Base-by-base conservation (phyloP, 345 rosid genomes). In the Reutealis trisperma region DNA sequence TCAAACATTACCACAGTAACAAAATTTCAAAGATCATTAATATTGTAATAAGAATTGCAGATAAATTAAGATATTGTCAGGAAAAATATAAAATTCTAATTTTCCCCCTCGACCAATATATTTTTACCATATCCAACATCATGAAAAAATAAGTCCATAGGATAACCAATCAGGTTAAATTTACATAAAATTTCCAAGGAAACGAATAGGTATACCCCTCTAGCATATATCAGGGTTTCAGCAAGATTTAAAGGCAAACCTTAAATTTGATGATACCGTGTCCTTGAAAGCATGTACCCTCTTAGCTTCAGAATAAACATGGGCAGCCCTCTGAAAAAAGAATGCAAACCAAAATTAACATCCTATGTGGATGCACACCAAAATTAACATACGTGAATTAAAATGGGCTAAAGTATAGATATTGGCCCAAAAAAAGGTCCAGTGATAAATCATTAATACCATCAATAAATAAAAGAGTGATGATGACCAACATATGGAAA, bases 231-330 rank as follows among this genome's bases (percentile, higher is more conserved):
- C 2, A 34, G 37, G 3, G 37, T 34, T 34, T 34, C 37, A 34
- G 5, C 3, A 34, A 21, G 60, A 15, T 55, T 55, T 45, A 67
- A 67, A 10, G 14, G 52, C 22, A 27, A 44, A 90, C 99, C 92
- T 93, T 54, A 88, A 81, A 71, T 81, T 77, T 70, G 98, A 89
- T 45, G 85, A 76, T 51, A 96, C 99, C 0, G 97, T 80, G 83
- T 93, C 94, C 87, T 92, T 92, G 88, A 93, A 96, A 25, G 91
- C 93, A 75, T 89, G 83, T 44, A 96, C 99, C 54, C 98, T 81
- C 81, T 79, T 86, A 67, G 98, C 99, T 86, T 96, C 99, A 1
- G 97, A 89, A 70, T 91, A 96, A 34, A 96, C 98, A 63, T 92
- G 97, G 78, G 90, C 86, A 37, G 99, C 98, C 85, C 97, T 89